These are phyloP conservation scores for Trametes villosa DNA, from an alignment of 768 basidiomycete genomes.

Conservation along the genomic window DNA sequence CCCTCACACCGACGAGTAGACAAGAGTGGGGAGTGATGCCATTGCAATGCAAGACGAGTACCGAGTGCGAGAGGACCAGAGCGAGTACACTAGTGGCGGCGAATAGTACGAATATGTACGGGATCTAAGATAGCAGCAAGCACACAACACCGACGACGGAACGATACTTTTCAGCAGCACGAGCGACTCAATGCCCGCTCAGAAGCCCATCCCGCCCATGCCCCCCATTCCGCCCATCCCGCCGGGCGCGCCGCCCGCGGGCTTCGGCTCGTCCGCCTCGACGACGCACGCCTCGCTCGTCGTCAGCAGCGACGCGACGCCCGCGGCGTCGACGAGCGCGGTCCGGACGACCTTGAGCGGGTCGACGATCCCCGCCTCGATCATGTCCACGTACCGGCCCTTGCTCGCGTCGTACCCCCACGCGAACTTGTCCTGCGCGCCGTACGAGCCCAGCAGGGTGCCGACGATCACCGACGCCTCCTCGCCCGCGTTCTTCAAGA, in stretches of 20 bases:
- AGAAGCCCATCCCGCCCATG: slow-evolving; percentile 45
- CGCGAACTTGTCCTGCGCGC: slow-evolving; percentile 72
- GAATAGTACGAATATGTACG: neutral
- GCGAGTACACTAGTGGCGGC: slow-evolving; percentile 14
- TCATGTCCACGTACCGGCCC: slow-evolving; percentile 95
- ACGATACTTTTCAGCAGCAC: neutral
- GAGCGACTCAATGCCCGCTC: neutral
- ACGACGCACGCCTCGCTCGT: slow-evolving; percentile 94
- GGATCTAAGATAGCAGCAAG: neutral
- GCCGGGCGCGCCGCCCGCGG: slow-evolving; percentile 58
- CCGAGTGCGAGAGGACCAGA: neutral
- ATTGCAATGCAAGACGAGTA: slow-evolving; percentile 3
- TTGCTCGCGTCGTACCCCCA: slow-evolving; percentile 92
- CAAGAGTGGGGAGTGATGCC: neutral
- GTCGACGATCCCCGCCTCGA: slow-evolving; percentile 92
- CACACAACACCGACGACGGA: neutral
- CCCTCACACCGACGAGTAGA: too few species aligned
- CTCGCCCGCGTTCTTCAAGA: slow-evolving; percentile 93
- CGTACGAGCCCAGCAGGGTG: slow-evolving; percentile 73
- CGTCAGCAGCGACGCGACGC: slow-evolving; percentile 92
- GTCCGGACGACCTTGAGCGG: slow-evolving; percentile 95
- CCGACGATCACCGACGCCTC: slow-evolving; percentile 94
- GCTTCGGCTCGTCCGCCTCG: slow-evolving; percentile 83
- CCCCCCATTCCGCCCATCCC: slow-evolving; percentile 62
- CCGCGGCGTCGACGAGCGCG: slow-evolving; percentile 87